Base-by-base conservation (phyloP, 1,284 basidiomycete species). In the Ustilago cynodontis region DNA sequence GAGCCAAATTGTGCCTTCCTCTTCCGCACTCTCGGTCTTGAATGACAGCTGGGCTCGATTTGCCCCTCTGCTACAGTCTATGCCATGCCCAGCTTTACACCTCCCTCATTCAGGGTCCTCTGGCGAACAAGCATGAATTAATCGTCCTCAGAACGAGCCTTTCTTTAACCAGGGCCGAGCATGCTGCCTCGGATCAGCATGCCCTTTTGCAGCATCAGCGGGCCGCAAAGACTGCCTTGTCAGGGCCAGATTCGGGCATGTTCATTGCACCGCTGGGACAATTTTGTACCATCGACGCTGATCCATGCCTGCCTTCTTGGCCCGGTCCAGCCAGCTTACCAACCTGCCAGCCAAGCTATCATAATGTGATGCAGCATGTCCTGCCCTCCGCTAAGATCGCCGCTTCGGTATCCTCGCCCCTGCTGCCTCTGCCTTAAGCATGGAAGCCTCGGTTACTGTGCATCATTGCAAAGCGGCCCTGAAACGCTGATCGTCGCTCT, bases 161-260 rank as follows among this genome's bases (percentile, higher is more conserved):
- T 51, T 24, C 49, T 39, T 10, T 37, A n/a, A 41, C 52, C 31
- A 47, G 51, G 33, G 49, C 45, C 50, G 18, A 59, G 29, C 39
- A 22, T 31, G 37, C 55, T 28, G 66, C 51, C 54, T 71, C 68
- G 68, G 68, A 47, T 33, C 54, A 65, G 63, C 59, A 62, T 71
- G 57, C 53, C 55, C 47, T 49, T 55, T 14, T 65, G 62, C 62
- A 65, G 54, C 41, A 11, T 9, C 6, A 10, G 26, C 59, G 16
- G 3, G 13, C 35, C 33, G 20, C 50, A 41, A 14, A 37, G 28
- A 29, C 28, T 54, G 18, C 33, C 57, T 26, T 49, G 16, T 54
- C 24, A 49, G 45, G 43, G 33, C 31, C 51, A 43, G n/a, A n/a
- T 43, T 43, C 41, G 60, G 29, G 53, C 60, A 52, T 58, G 31